Conservation (phyloP, 176 grass and related monocot genomes). For the bread wheat (Triticum aestivum) region IWGSC_CS_RefSeq_v2.1 NC_057796.1:483659229-483659728, state of each 20-base stretch:
- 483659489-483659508: conserved; percentile 47
- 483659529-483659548: conserved; percentile 70
- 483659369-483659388: conserved; percentile 42
- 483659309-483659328: conserved; percentile 56
- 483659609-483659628: conserved; percentile 20
- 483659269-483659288: conserved; percentile 36
- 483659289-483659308: conserved; percentile 35
- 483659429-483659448: conserved; percentile 28
- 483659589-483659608: background rate
- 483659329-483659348: conserved; percentile 60
- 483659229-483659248: conserved; percentile 23
- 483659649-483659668: conserved; percentile 39
- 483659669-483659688: conserved; percentile 33
- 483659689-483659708: conserved; percentile 47
- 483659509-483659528: conserved; percentile 43
- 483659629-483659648: conserved; percentile 48
- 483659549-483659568: conserved; percentile 30
- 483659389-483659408: conserved; percentile 20
- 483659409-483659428: conserved; percentile 10
- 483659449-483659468: conserved; percentile 36
- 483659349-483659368: conserved; percentile 58
- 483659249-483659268: conserved; percentile 17
- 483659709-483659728: conserved; percentile 34
- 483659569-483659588: no score
- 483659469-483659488: conserved; percentile 25